Evolutionary conservation across 139 green algal genomes (phyloP), one percentile per base, ranked within the genome.

Genomic region (Tetraselmis chui): DNA sequence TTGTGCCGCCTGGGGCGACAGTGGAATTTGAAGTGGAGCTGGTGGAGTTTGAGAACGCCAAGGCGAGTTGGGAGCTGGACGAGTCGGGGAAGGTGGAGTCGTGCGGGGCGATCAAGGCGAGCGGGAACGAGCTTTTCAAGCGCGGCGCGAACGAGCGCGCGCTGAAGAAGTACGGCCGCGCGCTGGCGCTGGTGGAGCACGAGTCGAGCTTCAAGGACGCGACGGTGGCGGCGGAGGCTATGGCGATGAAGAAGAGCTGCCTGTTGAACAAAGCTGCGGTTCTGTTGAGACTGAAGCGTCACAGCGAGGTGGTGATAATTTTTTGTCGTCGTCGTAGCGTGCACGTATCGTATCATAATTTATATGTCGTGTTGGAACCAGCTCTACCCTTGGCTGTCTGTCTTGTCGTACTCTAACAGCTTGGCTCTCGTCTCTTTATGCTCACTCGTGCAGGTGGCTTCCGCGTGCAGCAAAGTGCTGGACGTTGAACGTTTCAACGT

Each of bases 71-170:
- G 89, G 94, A 97, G 78, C 96, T 99, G 92, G 89, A 86, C 30
- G 82, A 89, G 0, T 59, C 76, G 24, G 96, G 99, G 83, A 99
- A 98, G 93, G 80, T 98, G 77, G 82, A 30, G 25, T 83, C 88
- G 27, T 86, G 86, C 2, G 93, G 92, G 0, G 78, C 78, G n/a
- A 79, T 79, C 26, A 99, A 99, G 91, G 95, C 96, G 28, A 91
- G 91, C 80, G 96, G 96, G 79, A 99, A 98, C 81, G 86, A 80
- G 28, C 80, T 86, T 59, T 98, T 95, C 91, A 98, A 98, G 92
- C 90, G 86, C 1, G 93, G 93, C 45, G 92, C 91, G 75, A 86
- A 93, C 78, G 31, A 58, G 28, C 85, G 87, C 1, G 96, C 96
- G 1, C 58, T 91, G 11, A 85, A 85, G 31, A 89, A 91, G 82